These are phyloP conservation scores for Sugiyamaella americana DNA, from an alignment of 805 yeast genomes.

Conservation along the genomic window DNA sequence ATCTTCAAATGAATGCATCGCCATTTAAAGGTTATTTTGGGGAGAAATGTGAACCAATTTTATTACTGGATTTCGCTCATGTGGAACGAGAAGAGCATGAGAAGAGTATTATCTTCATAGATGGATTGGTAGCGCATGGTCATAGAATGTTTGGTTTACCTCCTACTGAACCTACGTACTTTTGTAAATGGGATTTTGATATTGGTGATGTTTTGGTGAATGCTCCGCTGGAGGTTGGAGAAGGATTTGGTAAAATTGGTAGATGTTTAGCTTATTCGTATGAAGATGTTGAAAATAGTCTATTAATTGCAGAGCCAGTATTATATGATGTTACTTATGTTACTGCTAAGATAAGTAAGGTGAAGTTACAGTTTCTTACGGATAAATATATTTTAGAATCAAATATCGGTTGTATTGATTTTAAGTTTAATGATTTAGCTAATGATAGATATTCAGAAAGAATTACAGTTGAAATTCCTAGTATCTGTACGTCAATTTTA, in stretches of 20 bases:
- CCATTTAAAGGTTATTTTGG: conserved; percentile 42
- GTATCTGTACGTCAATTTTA: conserved; percentile 34
- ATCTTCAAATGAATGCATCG: conserved; percentile 66
- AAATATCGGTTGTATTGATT: conserved; percentile 24
- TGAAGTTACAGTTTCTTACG: conserved; percentile 40
- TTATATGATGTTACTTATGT: conserved; percentile 67
- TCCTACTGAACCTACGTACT: conserved; percentile 80
- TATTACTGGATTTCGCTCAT: not conserved
- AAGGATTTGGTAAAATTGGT: conserved; percentile 32
- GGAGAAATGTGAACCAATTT: conserved; percentile 3
- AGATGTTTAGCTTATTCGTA: conserved; percentile 55
- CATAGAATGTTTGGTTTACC: conserved; percentile 92
- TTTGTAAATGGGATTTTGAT: conserved; percentile 84
- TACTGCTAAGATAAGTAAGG: conserved; percentile 45
- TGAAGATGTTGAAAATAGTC: conserved; percentile 68
- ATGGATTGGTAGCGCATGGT: conserved; percentile 65
- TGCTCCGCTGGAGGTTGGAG: conserved; percentile 41
- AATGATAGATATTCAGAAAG: conserved; percentile 57
- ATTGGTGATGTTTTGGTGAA: conserved; percentile 53
- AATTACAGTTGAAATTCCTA: conserved; percentile 45
- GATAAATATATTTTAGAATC: conserved; percentile 26
- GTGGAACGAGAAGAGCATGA: conserved; percentile 35
- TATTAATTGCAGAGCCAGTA: conserved; percentile 49
- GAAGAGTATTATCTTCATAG: conserved; percentile 33
- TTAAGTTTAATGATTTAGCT: conserved; percentile 63